Evolutionary conservation across 768 basidiomycete genomes (phyloP), one percentile per base, ranked within the genome.

Genomic region (Ramaria sp.): DNA sequence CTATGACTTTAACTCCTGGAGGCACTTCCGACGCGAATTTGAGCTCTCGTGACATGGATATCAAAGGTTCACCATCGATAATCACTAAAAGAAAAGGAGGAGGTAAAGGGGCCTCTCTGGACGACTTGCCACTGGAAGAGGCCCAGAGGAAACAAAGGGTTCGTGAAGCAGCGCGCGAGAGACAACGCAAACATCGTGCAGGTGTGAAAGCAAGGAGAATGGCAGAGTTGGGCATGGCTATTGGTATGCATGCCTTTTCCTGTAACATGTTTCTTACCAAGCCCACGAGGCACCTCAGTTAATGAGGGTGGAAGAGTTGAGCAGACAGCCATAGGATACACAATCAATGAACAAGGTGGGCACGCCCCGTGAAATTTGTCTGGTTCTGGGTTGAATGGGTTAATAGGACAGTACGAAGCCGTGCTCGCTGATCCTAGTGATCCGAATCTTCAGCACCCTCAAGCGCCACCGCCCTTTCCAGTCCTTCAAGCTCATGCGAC

Each of bases 181-280:
- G 89, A 59, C 89, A 91, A 63, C 73, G 88, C 48, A 91, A 91
- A 62, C 89, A 91, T 69, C 84, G 89, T 42, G 77, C 75, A 61
- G 74, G 85, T 34, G 81, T 90, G 55, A 91, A 90, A 69, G 82
- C 85, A 65, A 76, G 81, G 60, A 87, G 90, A 66, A 79, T 88
- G 79, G 78, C 86, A 58, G 87, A 88, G 57, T 75, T 90, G 20
- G 88, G 87, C 5, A 68, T 88, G 51, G 86, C 88, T 65, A 87
- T 89, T 82, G 82, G 85, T 61, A 82, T 24, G 27, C 19, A 17
- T 41, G 20, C 31, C 24, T 13, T 15, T 41, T 13, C 31, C 34
- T 38, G 10, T 27, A 5, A 27, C 27, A 43, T n/a, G 15, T 72
- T 82, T 7, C 81, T 81, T 59, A 33, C 31, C 24, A 41, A 56